Evolutionary conservation across 352 stramenopile genomes (phyloP).

Genomic region (Blastocystis sp.): DNA sequence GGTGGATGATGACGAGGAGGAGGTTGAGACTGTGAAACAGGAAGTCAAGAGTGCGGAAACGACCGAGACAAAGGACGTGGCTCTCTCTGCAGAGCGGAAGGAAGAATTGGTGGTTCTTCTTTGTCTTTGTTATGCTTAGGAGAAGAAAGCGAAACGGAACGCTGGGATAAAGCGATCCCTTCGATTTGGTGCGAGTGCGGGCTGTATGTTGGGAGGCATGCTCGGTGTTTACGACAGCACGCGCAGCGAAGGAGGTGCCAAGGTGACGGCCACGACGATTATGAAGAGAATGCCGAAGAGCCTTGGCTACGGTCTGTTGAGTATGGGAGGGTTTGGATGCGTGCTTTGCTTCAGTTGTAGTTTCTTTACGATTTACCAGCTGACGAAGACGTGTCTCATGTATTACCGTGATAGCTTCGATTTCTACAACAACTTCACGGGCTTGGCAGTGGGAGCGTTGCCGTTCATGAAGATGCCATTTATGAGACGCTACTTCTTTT

Average conservation of each 20-base stretch:
- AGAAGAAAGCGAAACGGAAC: not conserved
- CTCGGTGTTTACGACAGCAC: slow-evolving; percentile 14
- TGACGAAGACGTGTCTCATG: not conserved
- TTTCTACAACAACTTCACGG: slow-evolving; percentile 60
- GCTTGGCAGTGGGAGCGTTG: not conserved
- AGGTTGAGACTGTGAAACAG: not conserved
- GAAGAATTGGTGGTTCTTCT: not conserved
- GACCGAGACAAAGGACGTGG: not conserved
- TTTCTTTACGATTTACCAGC: slow-evolving; percentile 48
- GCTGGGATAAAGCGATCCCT: not conserved
- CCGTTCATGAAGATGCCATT: slow-evolving; percentile 43
- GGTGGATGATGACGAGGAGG: slow-evolving; percentile 25
- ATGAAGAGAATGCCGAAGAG: not conserved
- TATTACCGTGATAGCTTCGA: not conserved
- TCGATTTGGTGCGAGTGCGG: slow-evolving; percentile 20
- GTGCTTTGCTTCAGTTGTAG: not conserved
- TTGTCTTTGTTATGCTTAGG: not conserved
- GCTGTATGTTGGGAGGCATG: slow-evolving; percentile 61
- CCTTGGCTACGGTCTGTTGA: not conserved
- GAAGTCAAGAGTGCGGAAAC: not conserved
- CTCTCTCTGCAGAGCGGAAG: not conserved
- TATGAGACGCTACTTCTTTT: slow-evolving; percentile 25
- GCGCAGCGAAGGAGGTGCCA: not conserved
- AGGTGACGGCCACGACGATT: not conserved
- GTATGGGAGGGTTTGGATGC: slow-evolving; percentile 32